Evolutionary conservation across 1,284 basidiomycete genomes (phyloP).

Genomic region (Ganoderma resinaceum): DNA sequence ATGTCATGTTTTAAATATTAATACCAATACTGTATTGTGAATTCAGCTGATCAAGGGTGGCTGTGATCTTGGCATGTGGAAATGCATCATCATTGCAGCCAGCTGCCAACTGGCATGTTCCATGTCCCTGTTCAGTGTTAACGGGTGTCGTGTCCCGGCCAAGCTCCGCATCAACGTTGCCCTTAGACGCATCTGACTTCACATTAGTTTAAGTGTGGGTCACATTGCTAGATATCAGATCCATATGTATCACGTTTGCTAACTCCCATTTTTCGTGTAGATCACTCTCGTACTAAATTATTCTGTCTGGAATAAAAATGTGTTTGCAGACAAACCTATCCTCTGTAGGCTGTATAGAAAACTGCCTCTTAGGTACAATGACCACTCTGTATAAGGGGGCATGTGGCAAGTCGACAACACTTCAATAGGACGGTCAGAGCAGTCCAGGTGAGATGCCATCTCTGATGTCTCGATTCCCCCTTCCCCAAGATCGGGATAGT

Average conservation of each 20-base stretch:
- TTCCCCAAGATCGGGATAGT: neutral
- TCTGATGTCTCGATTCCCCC: neutral
- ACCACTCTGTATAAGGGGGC: neutral
- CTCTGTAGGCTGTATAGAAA: neutral
- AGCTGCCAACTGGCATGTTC: neutral
- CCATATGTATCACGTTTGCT: neutral
- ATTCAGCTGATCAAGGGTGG: neutral
- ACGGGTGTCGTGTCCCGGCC: too few relatives aligned
- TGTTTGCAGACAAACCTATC: neutral
- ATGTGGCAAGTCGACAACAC: neutral
- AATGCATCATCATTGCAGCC: too few relatives aligned
- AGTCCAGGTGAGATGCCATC: slow-evolving; percentile 5
- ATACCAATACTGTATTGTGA: too few relatives aligned
- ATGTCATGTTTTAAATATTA: neutral
- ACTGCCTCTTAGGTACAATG: neutral
- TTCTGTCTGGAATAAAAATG: neutral
- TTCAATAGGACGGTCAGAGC: neutral
- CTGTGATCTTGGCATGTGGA: neutral
- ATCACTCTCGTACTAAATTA: neutral
- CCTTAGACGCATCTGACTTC: neutral
- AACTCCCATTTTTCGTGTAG: neutral
- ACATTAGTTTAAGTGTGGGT: neutral
- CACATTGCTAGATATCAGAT: neutral
- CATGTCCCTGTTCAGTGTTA: too few relatives aligned
- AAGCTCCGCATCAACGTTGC: too few relatives aligned